These are phyloP conservation scores for thale cress (Arabidopsis thaliana) DNA, from an alignment of 345 rosid species.

Conservation along the genomic window TAIR10.1 NC_003070.9:465001-465500, in stretches of 20 bases:
- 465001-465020: neutral
- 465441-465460: neutral
- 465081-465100: conserved; percentile 36
- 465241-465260: neutral
- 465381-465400: too few relatives aligned
- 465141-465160: neutral
- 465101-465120: conserved; percentile 11
- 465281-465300: too few relatives aligned
- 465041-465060: conserved; percentile 38
- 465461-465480: neutral
- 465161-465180: neutral
- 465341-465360: too few relatives aligned
- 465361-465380: too few relatives aligned
- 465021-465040: conserved; percentile 41
- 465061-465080: conserved; percentile 21
- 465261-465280: too few relatives aligned
- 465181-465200: too few relatives aligned
- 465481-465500: neutral
- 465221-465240: too few relatives aligned
- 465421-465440: neutral
- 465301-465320: too few relatives aligned
- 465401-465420: neutral
- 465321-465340: too few relatives aligned
- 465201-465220: too few relatives aligned
- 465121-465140: neutral